Evolutionary conservation across 1,284 basidiomycete species (phyloP).

Genomic region (Coniferiporia sulphurascens): DNA sequence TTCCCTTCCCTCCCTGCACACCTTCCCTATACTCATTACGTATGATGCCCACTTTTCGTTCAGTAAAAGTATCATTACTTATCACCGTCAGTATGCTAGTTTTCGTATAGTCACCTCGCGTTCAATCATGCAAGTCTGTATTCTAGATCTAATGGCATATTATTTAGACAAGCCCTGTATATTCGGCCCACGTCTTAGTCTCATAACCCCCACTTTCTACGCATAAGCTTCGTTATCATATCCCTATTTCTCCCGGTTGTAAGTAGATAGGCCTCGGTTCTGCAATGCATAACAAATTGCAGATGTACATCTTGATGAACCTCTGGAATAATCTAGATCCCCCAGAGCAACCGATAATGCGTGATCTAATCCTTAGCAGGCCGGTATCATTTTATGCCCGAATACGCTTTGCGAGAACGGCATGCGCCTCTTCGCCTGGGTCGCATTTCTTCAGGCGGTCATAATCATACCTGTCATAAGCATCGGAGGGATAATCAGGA

Average conservation of each 20-base stretch:
- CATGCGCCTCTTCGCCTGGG: slow-evolving; percentile 41
- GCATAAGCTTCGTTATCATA: neutral
- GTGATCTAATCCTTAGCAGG: neutral
- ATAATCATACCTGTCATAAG: slow-evolving; percentile 48
- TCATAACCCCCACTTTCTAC: neutral
- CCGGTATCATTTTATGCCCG: neutral
- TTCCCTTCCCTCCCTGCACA: neutral
- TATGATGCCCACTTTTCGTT: neutral
- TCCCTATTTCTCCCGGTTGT: neutral
- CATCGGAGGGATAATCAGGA: neutral
- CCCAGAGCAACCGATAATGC: too few species aligned
- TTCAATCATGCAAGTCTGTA: slow-evolving; percentile 1
- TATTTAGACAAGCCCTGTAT: neutral
- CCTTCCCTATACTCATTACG: neutral
- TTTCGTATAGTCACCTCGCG: neutral
- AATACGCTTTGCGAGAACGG: slow-evolving; percentile 12
- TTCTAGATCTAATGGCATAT: slow-evolving; percentile 13
- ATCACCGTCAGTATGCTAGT: neutral
- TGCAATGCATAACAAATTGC: neutral
- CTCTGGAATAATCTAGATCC: neutral
- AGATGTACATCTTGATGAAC: neutral
- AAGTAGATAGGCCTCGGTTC: neutral
- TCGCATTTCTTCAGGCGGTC: slow-evolving; percentile 57
- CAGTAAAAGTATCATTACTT: slow-evolving; percentile 11
- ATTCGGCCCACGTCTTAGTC: neutral